Percentiles rank a stretch among this genome's conserved stretches.
phyloP scores from a whole-genome alignment of 257 asterid species.

The Solanum tacnaense region DNA sequence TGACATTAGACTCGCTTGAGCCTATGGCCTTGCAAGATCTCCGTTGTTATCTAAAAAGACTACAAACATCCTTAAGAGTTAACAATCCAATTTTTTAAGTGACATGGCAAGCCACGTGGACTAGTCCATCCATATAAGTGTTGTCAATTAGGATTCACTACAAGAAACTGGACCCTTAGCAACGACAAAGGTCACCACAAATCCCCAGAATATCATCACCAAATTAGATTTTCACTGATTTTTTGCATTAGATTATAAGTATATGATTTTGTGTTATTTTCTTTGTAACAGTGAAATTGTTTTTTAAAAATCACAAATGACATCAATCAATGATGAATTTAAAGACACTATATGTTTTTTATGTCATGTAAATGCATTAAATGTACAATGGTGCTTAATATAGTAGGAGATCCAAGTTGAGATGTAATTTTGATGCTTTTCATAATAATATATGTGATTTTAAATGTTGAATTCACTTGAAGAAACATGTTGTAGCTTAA shows the following conservation, averaged over 20 bases:
- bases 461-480: no score
- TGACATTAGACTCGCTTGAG: not conserved
- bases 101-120: not conserved
- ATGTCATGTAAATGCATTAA: not conserved
- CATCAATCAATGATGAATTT: not conserved
- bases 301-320: no score
- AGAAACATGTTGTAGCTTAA: no score
- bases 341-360: not conserved
- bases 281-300: not conserved
- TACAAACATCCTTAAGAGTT: not conserved
- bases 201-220: not conserved
- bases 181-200: not conserved
- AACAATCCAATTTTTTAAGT: no score
- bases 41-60: rapidly evolving
- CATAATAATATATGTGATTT: no score
- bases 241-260: no score
- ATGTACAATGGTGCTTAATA: not conserved
- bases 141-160: not conserved
- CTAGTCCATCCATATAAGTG: rapidly evolving
- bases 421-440: no score
- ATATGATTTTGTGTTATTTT: no score
- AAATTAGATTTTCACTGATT: no score
- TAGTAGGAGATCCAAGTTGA: not conserved
- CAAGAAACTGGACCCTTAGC: not conserved
- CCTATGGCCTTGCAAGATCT: not conserved